Base-by-base conservation (phyloP, 768 basidiomycete species). In the Rubroboletus pulcherrimus region DNA sequence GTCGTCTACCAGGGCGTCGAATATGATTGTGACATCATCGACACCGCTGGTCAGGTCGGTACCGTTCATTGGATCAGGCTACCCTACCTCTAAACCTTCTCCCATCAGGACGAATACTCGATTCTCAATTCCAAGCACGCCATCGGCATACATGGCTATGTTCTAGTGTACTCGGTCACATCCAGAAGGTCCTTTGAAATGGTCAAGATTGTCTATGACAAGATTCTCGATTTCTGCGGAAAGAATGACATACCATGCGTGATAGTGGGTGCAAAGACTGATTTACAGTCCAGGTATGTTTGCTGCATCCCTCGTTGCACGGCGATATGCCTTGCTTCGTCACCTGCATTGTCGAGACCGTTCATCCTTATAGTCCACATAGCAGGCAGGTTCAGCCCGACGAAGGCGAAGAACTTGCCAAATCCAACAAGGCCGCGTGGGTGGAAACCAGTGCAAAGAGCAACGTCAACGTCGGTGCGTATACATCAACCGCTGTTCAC, bases 1-100 rank as follows among this genome's bases (percentile, higher is more conserved):
- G 85, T 98, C 66, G 82, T 80, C 55, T 88, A 90, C 77, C 91
- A 91, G 53, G 95, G 94, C 48, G 80, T 87, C 33, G 92, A 95
- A 66, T 98, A 94, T 66, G 88, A 93, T 57, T 95, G 94, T 74
- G 93, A 96, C 74, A 95, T 98, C 75, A 92, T 98, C 64, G 96
- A 98, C 72, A 96, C 93, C 60, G 96, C 96, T 49, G 96, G 96
- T 30, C 96, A 98, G 84, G 94, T 92, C 54, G 61, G 83, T 69
- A 39, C 7, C 51, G 40, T 40, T 37, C 41, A 9, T 52, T 30
- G 15, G 14, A 40, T 41, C 55, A 35, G 35, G 7, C 57, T 19
- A 26, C 10, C 46, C 42, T 24, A 40, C 54, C 35, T 59, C 56
- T 46, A 26, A 55, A 44, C 49, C 30, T 29, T 54, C 54, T 46